Base-by-base conservation (phyloP, 805 yeast species). In the Spathaspora sp. region DNA sequence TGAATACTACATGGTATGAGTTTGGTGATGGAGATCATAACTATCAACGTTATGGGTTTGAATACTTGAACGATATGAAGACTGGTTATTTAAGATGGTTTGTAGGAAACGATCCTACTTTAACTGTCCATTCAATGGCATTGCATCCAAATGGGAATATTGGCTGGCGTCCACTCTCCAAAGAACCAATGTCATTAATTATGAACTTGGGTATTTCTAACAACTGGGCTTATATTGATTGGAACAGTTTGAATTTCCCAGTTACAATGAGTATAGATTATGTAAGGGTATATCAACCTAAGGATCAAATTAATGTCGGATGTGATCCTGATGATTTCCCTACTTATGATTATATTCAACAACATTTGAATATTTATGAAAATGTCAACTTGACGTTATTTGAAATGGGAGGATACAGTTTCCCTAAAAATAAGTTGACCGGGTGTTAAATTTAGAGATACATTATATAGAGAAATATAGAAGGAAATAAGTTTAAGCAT, bases 191-290 rank as follows among this genome's bases (percentile, higher is more conserved):
- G 97, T 79, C 96, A 1, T 79, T 93, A 54, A 71, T 93, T 57
- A 63, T 93, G 76, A 93, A 93, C 67, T 70, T 93, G 71, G 99
- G 97, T 76, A 73, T 93, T 49, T 92, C 97, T 14, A 87, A 85
- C 61, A 87, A 83, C 54, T 93, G 98, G 98, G 89, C 94, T 7
- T 89, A 88, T 67, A 93, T 93, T 55, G 93, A 91, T 70, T 93
- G 97, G 97, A 82, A 83, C 44, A 74, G 83, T 4, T 73, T 91
- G 53, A 70, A 70, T 45, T 93, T 93, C 80, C 99, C 99, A 1
- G 80, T 80, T 12, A 77, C 80, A 1, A 75, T 92, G 84, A 74
- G 81, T 52, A 72, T 93, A 44, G 97, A 93, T 67, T 89, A 87
- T 61, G 96, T 93, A 32, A 82, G 99, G 60, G 63, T 93, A n/a